Evolutionary conservation across 306 rosid species (phyloP).

Genomic region (Gastrolobium bilobum): DNA sequence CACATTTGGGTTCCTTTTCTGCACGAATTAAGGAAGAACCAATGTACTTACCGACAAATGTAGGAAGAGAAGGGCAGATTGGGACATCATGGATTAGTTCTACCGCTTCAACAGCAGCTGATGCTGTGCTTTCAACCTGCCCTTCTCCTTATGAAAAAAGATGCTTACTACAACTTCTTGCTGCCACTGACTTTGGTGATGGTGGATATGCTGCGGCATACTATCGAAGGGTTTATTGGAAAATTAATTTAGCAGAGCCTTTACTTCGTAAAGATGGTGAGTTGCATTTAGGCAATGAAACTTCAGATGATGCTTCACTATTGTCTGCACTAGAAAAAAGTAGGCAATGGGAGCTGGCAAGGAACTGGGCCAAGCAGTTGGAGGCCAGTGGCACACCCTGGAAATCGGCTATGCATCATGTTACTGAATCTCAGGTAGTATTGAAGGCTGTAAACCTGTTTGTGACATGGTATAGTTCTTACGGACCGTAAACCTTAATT

Average conservation of each 20-base stretch:
- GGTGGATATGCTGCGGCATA: constrained; percentile 80
- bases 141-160: constrained; percentile 96
- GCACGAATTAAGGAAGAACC: constrained; percentile 92
- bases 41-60: constrained; percentile 60
- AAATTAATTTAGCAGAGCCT: constrained; percentile 94
- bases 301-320: constrained; percentile 90
- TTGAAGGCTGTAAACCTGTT: constrained; percentile 47
- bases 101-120: constrained; percentile 88
- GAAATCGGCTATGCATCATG: constrained; percentile 88
- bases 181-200: constrained; percentile 93
- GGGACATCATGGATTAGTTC: constrained; percentile 90
- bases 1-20: constrained; percentile 97
- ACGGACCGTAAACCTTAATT: constrained; percentile 7
- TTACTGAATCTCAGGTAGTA: constrained; percentile 93
- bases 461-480: constrained; percentile 39
- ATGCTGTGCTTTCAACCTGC: constrained; percentile 89
- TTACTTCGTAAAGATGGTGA: constrained; percentile 70
- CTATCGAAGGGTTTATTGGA: constrained; percentile 82
- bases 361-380: constrained; percentile 97
- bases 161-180: constrained; percentile 94
- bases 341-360: constrained; percentile 97
- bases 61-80: constrained; percentile 74
- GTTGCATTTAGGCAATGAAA: constrained; percentile 78
- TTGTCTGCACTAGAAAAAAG: constrained; percentile 77
- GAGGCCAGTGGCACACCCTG: constrained; percentile 85